Conservation (phyloP, 768 basidiomycete genomes). For the Ramaria sp. region DNA sequence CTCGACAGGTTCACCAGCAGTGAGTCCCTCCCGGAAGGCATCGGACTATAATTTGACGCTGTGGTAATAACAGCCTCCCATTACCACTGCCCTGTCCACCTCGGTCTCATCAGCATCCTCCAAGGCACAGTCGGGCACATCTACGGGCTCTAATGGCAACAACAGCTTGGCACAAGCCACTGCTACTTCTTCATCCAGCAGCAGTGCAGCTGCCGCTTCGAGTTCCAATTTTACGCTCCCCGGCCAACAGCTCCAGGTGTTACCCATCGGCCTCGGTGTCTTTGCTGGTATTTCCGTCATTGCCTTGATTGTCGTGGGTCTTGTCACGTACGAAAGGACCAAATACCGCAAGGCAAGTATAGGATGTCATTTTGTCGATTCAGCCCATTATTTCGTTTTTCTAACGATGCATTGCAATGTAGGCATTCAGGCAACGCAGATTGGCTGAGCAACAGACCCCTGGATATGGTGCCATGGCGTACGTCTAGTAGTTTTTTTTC, state of each 20-base stretch:
- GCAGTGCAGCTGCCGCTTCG: neutral
- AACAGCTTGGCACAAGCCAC: neutral
- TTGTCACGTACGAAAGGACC: slow-evolving; percentile 82
- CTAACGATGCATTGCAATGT: neutral
- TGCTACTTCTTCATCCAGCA: neutral
- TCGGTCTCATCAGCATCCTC: neutral
- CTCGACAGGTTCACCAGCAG: neutral
- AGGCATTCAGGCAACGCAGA: slow-evolving; percentile 70
- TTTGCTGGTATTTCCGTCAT: slow-evolving; percentile 82
- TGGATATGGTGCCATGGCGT: slow-evolving; percentile 52
- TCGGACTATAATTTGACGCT: neutral
- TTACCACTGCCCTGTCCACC: slow-evolving; percentile 11
- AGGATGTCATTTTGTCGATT: too few relatives aligned
- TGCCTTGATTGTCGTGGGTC: slow-evolving; percentile 66
- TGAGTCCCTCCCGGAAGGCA: neutral
- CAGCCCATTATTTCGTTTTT: neutral
- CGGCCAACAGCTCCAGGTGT: slow-evolving; percentile 61
- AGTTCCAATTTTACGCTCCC: slow-evolving; percentile 39
- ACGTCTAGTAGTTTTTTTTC: slow-evolving; percentile 15
- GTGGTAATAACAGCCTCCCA: slow-evolving; percentile 2
- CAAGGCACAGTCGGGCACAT: too few relatives aligned
- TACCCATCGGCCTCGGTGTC: slow-evolving; percentile 75
- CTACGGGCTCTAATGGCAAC: neutral
- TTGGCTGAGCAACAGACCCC: slow-evolving; percentile 51
- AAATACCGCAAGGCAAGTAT: slow-evolving; percentile 66